These are phyloP conservation scores for Avena sativa DNA, from an alignment of 176 grass and related monocot species.

Conservation along the genomic window DNA sequence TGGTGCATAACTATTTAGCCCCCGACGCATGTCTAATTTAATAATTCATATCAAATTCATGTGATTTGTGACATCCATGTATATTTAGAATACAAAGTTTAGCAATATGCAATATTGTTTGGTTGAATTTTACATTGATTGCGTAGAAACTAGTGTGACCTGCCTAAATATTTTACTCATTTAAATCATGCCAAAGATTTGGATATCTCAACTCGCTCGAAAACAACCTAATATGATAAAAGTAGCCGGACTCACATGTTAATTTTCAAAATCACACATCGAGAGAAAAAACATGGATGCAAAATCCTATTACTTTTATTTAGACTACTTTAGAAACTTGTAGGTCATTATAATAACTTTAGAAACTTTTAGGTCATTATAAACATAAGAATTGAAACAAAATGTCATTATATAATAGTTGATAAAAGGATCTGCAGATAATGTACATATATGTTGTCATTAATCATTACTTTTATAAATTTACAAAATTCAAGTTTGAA, in stretches of 20 bases:
- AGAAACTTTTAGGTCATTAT: not conserved
- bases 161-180: not conserved
- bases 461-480: not conserved
- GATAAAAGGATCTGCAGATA: not conserved
- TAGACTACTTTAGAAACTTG: not conserved
- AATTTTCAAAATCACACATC: not conserved
- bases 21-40: not conserved
- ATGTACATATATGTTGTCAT: not conserved
- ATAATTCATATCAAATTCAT: not conserved
- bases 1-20: not conserved
- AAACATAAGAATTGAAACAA: not conserved
- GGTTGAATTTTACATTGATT: not conserved
- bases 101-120: not conserved
- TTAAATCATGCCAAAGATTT: not conserved
- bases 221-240: not conserved
- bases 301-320: not conserved
- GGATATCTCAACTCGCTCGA: not conserved
- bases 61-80: not conserved
- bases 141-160: not conserved
- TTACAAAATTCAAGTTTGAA: not conserved
- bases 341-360: not conserved
- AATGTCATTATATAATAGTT: not conserved
- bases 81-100: not conserved
- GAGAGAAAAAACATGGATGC: not conserved
- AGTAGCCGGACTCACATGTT: not conserved